These are phyloP conservation scores for Lipomyces yamadae DNA, from an alignment of 805 yeast species.

Conservation along the genomic window DNA sequence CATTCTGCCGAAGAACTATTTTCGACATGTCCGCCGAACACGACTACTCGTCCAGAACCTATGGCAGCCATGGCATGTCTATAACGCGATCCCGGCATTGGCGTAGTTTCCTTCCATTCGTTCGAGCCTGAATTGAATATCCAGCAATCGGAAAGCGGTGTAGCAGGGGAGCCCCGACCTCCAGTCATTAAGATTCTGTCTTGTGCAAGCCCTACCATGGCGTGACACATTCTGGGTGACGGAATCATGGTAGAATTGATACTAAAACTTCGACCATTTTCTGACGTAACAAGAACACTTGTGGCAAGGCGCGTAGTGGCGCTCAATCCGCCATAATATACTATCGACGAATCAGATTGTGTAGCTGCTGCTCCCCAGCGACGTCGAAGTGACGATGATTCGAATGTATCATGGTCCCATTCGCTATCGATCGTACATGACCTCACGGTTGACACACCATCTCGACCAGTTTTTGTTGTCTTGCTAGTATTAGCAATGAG, in stretches of 20 bases:
- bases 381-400: conserved; percentile 8
- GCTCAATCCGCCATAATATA: conserved; percentile 32
- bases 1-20: conserved; percentile 14
- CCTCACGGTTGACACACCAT: neutral
- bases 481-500: conserved; percentile 58
- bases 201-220: conserved; percentile 48
- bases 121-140: conserved; percentile 37
- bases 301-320: conserved; percentile 35
- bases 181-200: conserved; percentile 56
- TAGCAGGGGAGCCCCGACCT: conserved; percentile 69
- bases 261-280: conserved; percentile 40
- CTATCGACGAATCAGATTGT: neutral
- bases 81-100: conserved; percentile 54
- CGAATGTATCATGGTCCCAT: neutral
- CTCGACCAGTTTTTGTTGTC: neutral
- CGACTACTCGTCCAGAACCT: conserved; percentile 46
- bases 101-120: conserved; percentile 51
- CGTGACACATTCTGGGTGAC: conserved; percentile 63
- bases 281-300: conserved; percentile 22
- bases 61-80: conserved; percentile 55
- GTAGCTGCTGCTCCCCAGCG: conserved; percentile 25
- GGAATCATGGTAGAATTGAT: conserved; percentile 11
- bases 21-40: conserved; percentile 54
- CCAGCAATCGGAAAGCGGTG: conserved; percentile 54
- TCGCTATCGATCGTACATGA: neutral